phyloP scores from a whole-genome alignment of 2,329 filamentous ascomycete genomes.

The Emericellopsis cladophorae region DNA sequence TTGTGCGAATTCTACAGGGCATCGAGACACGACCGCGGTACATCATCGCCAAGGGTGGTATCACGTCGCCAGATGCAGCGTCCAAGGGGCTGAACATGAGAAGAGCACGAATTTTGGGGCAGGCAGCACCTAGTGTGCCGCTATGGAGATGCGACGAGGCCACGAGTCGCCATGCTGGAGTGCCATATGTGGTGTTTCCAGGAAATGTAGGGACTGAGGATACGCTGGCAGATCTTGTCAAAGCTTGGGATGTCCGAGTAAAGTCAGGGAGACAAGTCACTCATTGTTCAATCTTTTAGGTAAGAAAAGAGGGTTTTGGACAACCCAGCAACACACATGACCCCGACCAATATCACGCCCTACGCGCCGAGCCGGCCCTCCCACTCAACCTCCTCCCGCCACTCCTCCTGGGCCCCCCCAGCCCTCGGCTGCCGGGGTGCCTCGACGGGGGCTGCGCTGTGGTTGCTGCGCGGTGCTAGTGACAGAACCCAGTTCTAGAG shows the following conservation, averaged over 20 bases:
- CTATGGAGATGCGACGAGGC: constrained; percentile 45
- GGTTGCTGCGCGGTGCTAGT: no score
- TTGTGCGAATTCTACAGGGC: constrained; percentile 32
- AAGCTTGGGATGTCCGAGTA: constrained; percentile 9
- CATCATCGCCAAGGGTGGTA: constrained; percentile 46
- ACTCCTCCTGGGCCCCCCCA: no score
- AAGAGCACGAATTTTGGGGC: constrained; percentile 38
- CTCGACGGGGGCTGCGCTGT: no score
- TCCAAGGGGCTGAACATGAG: constrained; percentile 42
- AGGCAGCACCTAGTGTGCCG: constrained; percentile 41
- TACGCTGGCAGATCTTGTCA: constrained; percentile 28
- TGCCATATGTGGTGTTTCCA: constrained; percentile 44
- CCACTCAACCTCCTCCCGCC: no score
- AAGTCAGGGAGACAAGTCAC: no score
- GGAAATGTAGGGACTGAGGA: constrained; percentile 39
- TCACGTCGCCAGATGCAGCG: constrained; percentile 44
- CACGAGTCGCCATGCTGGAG: constrained; percentile 32
- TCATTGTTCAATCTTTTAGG: no score
- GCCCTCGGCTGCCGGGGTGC: no score
- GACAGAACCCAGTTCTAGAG: no score
- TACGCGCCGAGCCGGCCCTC: no score
- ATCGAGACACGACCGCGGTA: constrained; percentile 36
- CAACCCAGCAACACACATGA: no score
- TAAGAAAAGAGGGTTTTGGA: no score
- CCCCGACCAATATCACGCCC: no score